Evolutionary conservation across 169 alveolate genomes (phyloP).

Genomic region (Perkinsus olseni): DNA sequence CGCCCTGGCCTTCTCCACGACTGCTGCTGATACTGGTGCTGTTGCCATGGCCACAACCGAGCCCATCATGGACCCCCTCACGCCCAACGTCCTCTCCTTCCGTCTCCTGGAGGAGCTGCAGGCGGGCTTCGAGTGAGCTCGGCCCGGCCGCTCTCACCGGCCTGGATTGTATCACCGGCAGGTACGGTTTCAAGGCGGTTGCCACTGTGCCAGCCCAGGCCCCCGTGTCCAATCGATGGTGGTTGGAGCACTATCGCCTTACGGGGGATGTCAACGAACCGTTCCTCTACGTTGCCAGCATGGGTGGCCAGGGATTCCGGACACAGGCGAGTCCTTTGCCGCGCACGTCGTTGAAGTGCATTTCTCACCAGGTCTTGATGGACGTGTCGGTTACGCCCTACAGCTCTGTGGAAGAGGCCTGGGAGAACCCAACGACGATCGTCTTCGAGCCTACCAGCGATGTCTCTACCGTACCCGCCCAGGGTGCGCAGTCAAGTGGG

Average conservation of each 20-base stretch:
- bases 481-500: background rate
- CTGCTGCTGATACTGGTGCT: slow-evolving; percentile 3
- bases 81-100: slow-evolving; percentile 1
- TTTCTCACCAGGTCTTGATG: background rate
- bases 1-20: slow-evolving; percentile 2
- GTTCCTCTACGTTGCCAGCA: background rate
- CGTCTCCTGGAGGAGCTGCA: background rate
- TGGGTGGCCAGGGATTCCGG: slow-evolving; percentile 9
- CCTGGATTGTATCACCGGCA: background rate
- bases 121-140: slow-evolving; percentile 6
- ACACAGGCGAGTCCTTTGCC: background rate
- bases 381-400: background rate
- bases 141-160: background rate
- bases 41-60: background rate
- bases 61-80: background rate
- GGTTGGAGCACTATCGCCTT: slow-evolving; percentile 2
- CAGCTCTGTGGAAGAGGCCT: slow-evolving; percentile 12
- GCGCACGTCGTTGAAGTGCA: background rate
- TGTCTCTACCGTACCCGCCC: background rate
- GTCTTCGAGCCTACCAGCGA: slow-evolving; percentile 6
- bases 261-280: slow-evolving; percentile 11
- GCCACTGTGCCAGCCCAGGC: background rate
- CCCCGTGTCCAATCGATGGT: slow-evolving; percentile 1
- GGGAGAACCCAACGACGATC: slow-evolving; percentile 10
- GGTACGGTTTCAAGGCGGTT: slow-evolving; percentile 1